These are phyloP conservation scores for Erysimum cheiri DNA, from an alignment of 441 rosid genomes.

Conservation along the genomic window DNA sequence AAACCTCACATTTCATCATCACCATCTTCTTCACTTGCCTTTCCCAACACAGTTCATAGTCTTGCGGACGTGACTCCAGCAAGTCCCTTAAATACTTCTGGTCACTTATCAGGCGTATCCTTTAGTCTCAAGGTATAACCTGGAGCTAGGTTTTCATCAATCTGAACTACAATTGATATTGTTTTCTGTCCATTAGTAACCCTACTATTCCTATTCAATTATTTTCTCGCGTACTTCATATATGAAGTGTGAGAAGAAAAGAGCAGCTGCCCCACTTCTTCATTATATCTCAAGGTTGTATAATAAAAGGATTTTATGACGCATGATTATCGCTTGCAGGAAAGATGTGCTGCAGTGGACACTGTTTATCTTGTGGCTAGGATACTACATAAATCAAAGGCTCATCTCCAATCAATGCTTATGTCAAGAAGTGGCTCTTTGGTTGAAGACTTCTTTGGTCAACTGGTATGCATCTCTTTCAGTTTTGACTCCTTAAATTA, in stretches of 20 bases:
- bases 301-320: slow-evolving; percentile 24
- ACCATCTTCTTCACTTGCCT: slow-evolving; percentile 57
- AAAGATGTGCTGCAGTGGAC: slow-evolving; percentile 91
- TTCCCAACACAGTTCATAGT: slow-evolving; percentile 49
- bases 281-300: slow-evolving; percentile 16
- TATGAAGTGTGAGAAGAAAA: slow-evolving; percentile 25
- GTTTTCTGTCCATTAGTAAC: slow-evolving; percentile 16
- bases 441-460: slow-evolving; percentile 86
- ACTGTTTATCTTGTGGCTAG: slow-evolving; percentile 83
- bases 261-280: slow-evolving; percentile 14
- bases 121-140: slow-evolving; percentile 88
- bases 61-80: slow-evolving; percentile 73
- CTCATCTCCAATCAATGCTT: slow-evolving; percentile 92
- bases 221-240: slow-evolving; percentile 9
- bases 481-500: slow-evolving; percentile 8
- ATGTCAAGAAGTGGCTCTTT: slow-evolving; percentile 71
- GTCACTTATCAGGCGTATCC: slow-evolving; percentile 56
- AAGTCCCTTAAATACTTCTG: slow-evolving; percentile 58
- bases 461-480: slow-evolving; percentile 65
- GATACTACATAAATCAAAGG: slow-evolving; percentile 81
- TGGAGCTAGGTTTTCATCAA: slow-evolving; percentile 30
- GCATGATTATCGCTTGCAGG: slow-evolving; percentile 66
- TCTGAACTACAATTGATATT: slow-evolving; percentile 14
- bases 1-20: slow-evolving; percentile 61
- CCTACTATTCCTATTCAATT: slow-evolving; percentile 5